Evolutionary conservation across 2,329 filamentous ascomycete species (phyloP), one percentile per base, ranked within the genome.

Genomic region (Paracorniculantispora psalliotae): DNA sequence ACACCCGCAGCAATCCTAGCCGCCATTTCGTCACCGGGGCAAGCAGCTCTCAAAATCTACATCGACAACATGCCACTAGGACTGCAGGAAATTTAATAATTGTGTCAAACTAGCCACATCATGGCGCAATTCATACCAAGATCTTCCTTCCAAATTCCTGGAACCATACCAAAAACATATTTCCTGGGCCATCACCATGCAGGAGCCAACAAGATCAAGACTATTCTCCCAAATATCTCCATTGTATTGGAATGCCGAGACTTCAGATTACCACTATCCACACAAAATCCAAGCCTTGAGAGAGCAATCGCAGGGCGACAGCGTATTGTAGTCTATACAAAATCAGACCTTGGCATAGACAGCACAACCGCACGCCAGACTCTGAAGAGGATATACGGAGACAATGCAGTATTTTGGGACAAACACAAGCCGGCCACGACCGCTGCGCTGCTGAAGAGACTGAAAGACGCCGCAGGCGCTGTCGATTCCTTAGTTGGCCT

Each of bases 241-340:
- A 85, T 97, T 46, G 85, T 99, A 57, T 84, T 99, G 69, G 94
- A 99, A 77, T 97, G 92, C 72, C 90, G 94, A 69, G 94, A 99
- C 77, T 92, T 92, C 71, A 88, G 94, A 50, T 87, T 96, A 0
- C 94, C 94, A 0, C 77, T 97, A 10, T 92, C 92, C 0, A 94
- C 91, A 3, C 86, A 91, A 65, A 99, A 99, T 70, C 93, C 92
- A 0, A 77, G 92, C 48, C 93, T 99, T 66, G 93, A 97, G 70
- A 81, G 86, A 62, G 82, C 85, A 33, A 78, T 97, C 47, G 84
- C 85, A 28, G 87, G 87, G 17, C 86, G 86, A 63, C 81, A 89
- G 67, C 84, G 92, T 62, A 77, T 97, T 64, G 80, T 97, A 65
- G 87, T 97, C 41, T 97, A 96, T 74, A 99, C 94, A 17, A 96